phyloP scores from a whole-genome alignment of 495 filamentous ascomycete genomes.

The Aspergillus biplanus region DNA sequence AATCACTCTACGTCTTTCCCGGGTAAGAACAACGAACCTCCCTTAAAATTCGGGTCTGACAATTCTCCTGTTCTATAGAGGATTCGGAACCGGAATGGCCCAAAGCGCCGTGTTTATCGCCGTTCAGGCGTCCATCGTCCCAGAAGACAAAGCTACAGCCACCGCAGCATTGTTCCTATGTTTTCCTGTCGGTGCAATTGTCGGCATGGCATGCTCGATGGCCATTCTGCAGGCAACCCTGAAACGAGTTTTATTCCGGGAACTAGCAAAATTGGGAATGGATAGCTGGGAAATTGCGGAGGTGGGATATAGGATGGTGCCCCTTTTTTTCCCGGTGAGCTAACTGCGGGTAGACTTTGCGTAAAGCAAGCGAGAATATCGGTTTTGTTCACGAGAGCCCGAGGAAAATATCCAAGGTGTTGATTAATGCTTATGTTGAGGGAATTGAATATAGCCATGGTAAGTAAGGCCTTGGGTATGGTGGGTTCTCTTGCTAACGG shows the following conservation, averaged over 20 bases:
- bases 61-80: neutral
- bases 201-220: neutral
- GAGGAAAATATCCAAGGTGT: neutral
- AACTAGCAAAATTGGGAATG: neutral
- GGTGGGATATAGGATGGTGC: too few species aligned
- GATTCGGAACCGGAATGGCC: neutral
- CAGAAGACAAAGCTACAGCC: neutral
- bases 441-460: neutral
- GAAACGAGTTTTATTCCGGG: neutral
- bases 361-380: neutral
- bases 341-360: neutral
- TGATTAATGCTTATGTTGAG: neutral
- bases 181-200: neutral
- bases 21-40: neutral
- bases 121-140: neutral
- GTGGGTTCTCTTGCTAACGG: neutral
- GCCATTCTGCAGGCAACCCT: neutral
- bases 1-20: neutral
- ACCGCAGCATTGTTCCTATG: neutral
- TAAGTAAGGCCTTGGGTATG: neutral
- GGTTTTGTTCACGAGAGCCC: neutral
- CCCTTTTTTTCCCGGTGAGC: too few species aligned
- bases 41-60: neutral
- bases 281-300: neutral
- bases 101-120: neutral